These are phyloP conservation scores for Hypoxylon rickii DNA, from an alignment of 495 filamentous ascomycete species.

Conservation along the genomic window DNA sequence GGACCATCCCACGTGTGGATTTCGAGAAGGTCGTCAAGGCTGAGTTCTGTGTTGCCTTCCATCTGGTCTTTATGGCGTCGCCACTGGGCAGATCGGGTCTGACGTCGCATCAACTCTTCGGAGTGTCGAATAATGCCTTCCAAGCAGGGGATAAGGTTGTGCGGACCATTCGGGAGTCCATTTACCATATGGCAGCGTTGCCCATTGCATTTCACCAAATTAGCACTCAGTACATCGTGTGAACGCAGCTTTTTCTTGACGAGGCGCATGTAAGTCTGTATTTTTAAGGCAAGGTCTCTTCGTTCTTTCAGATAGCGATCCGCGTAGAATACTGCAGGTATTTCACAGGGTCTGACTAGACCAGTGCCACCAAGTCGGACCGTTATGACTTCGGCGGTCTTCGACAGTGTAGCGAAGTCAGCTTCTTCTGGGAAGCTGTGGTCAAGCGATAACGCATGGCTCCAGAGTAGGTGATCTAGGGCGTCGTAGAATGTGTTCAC, in stretches of 20 bases:
- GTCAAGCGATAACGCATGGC: slow-evolving; percentile 38
- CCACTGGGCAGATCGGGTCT: slow-evolving; percentile 34
- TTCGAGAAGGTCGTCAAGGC: slow-evolving; percentile 31
- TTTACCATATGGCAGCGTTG: slow-evolving; percentile 28
- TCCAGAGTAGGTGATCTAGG: slow-evolving; percentile 70
- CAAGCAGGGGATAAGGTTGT: slow-evolving; percentile 29
- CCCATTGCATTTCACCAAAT: slow-evolving; percentile 19
- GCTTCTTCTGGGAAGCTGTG: slow-evolving; percentile 46
- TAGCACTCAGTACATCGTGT: slow-evolving; percentile 4
- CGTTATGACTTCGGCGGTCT: slow-evolving; percentile 70
- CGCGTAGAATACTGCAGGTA: slow-evolving; percentile 73
- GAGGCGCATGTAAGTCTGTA: slow-evolving; percentile 46
- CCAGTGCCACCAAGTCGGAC: slow-evolving; percentile 59
- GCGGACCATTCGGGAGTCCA: slow-evolving; percentile 16
- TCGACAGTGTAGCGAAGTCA: slow-evolving; percentile 53
- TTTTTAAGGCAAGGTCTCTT: slow-evolving; percentile 51
- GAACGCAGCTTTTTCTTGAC: slow-evolving; percentile 29
- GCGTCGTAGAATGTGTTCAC: slow-evolving; percentile 70
- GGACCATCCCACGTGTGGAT: slow-evolving; percentile 35
- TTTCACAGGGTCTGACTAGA: slow-evolving; percentile 57
- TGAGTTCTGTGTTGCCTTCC: slow-evolving; percentile 13
- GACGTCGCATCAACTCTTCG: slow-evolving; percentile 28
- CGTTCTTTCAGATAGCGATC: slow-evolving; percentile 74
- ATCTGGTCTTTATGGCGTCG: slow-evolving; percentile 24
- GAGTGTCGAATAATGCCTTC: slow-evolving; percentile 24